phyloP scores from a whole-genome alignment of 2,329 filamentous ascomycete genomes.

The Eurotiales sp. region DNA sequence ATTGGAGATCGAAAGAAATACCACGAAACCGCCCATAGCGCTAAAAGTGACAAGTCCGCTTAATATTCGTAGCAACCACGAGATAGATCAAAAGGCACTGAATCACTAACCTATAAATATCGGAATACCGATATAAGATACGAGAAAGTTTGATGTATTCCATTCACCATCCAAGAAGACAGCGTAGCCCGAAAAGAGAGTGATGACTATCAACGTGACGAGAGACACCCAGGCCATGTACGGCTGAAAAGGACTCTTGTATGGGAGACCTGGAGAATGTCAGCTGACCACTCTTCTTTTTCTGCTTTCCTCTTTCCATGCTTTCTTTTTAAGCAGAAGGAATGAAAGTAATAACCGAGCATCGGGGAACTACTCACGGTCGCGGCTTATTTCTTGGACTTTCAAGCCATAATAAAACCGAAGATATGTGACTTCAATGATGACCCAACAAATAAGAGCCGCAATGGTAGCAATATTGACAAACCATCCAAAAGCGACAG shows the following conservation, averaged over 20 bases:
- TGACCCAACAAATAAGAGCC: constrained; percentile 61
- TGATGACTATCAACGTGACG: constrained; percentile 57
- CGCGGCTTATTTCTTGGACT: constrained; percentile 50
- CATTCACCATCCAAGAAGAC: constrained; percentile 60
- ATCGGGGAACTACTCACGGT: constrained; percentile 55
- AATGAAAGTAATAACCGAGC: constrained; percentile 55
- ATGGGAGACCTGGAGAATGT: constrained; percentile 16
- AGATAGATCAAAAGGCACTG: neutral
- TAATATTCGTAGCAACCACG: neutral
- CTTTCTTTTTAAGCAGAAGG: no score
- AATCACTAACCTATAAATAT: neutral
- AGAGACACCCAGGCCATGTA: constrained; percentile 61
- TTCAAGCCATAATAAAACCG: constrained; percentile 53
- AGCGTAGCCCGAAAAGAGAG: constrained; percentile 66
- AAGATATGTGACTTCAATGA: constrained; percentile 58
- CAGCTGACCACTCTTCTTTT: no score
- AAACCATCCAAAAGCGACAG: constrained; percentile 52
- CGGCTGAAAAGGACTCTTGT: constrained; percentile 38
- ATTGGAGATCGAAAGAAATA: neutral
- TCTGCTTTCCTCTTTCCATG: no score
- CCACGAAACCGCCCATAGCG: neutral
- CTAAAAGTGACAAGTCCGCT: neutral
- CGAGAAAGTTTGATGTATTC: constrained; percentile 50
- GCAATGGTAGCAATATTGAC: constrained; percentile 57
- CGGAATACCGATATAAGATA: neutral